Evolutionary conservation across 805 yeast species (phyloP), one percentile per base, ranked within the genome.

Genomic region (Ogataea naganishii): DNA sequence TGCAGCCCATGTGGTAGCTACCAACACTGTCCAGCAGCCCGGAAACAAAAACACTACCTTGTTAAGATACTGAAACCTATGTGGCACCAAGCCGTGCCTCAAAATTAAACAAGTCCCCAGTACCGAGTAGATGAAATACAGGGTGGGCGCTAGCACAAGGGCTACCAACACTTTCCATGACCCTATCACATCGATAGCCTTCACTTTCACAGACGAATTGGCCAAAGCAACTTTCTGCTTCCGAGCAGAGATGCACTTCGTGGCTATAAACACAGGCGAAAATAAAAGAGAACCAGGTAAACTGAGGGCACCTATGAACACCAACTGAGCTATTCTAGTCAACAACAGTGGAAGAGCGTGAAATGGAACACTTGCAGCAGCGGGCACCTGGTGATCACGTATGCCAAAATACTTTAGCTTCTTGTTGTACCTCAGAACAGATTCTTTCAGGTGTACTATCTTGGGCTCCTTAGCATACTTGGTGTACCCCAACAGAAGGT

Each of bases 101-200:
- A 36, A 27, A 6, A 44, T 25, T 4, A 57, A 17, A 18, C 29
- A 36, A 9, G 54, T 45, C 10, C 83, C 78, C 8, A 80, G 37
- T 4, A 72, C 44, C 0, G 96, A 88, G 56, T 92, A 92, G 34
- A 78, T 57, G 25, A 77, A 71, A 58, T 89, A 89, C 20, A 89
- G 62, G 13, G 81, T 52, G 0, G 98, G 98, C 0, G 96, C 92
- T 27, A 82, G 59, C 11, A 84, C 92, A 67, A 89, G 66, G 11
- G 92, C 82, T 29, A 89, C 82, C 35, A 89, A 61, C 17, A 89
- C 78, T 55, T 89, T 89, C 98, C 98, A 89, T 2, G 97, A 85
- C 0, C 95, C 97, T 30, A 92, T 67, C 9, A 89, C 96, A 51
- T 89, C 98, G 31, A 76, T 80, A 9, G 94, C 98, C 43, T 73